Conservation (phyloP, 352 stramenopile genomes). For the Pythium chondricola region DNA sequence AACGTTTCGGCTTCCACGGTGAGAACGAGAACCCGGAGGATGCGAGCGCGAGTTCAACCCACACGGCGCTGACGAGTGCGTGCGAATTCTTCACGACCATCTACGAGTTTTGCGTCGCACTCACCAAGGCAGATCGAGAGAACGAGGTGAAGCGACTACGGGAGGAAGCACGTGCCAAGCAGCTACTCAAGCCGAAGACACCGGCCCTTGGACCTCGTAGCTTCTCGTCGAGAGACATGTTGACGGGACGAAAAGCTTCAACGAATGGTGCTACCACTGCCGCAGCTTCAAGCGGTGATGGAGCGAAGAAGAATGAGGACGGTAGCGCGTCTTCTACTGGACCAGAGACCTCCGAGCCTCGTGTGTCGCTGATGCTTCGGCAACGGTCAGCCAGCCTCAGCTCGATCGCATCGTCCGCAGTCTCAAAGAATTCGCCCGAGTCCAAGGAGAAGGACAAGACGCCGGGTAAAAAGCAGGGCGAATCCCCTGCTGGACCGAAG, state of each 20-base stretch:
- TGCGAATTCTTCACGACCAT: slow-evolving; percentile 65
- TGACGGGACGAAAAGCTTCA: slow-evolving; percentile 2
- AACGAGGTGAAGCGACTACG: slow-evolving; percentile 68
- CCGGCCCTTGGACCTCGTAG: slow-evolving; percentile 14
- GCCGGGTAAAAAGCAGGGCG: neutral
- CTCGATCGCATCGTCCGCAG: no score
- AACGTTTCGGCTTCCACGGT: slow-evolving; percentile 39
- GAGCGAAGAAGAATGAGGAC: slow-evolving; percentile 10
- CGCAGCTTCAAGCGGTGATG: neutral
- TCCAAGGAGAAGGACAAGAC: neutral
- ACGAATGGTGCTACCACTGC: no score
- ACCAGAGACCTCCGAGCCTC: slow-evolving; percentile 14
- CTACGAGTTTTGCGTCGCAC: slow-evolving; percentile 75
- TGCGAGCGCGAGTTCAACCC: slow-evolving; percentile 12
- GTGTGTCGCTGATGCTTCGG: slow-evolving; percentile 22
- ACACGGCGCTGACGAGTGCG: slow-evolving; percentile 31
- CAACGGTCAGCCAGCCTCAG: slow-evolving; percentile 24
- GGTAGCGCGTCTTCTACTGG: neutral
- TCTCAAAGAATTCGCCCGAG: no score
- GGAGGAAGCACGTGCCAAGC: slow-evolving; percentile 50
- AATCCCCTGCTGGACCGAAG: neutral
- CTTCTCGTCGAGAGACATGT: slow-evolving; percentile 23
- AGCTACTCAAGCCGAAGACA: slow-evolving; percentile 32
- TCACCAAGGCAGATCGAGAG: slow-evolving; percentile 68
- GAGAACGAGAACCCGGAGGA: slow-evolving; percentile 31